Evolutionary conservation across 371 early-diverging fungal species (phyloP).

Genomic region (Lichtheimia ramosa): DNA sequence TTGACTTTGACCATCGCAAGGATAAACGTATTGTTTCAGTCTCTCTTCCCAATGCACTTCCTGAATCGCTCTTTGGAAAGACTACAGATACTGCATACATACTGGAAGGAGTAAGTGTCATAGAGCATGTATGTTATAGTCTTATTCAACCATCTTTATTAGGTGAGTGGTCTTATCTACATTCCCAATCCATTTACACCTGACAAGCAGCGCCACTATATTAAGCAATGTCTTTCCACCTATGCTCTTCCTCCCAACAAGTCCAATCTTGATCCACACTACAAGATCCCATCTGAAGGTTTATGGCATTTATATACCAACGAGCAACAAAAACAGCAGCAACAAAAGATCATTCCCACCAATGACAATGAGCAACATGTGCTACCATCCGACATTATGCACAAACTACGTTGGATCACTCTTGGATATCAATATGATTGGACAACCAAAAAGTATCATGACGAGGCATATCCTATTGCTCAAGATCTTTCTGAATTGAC

Average conservation of each 20-base stretch:
- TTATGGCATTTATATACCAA: slow-evolving; percentile 66
- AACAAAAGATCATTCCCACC: background rate
- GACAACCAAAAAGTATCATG: slow-evolving; percentile 76
- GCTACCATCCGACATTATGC: slow-evolving; percentile 51
- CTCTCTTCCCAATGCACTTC: background rate
- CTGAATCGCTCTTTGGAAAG: background rate
- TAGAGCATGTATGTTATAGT: background rate
- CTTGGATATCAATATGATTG: slow-evolving; percentile 94
- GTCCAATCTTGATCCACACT: slow-evolving; percentile 85
- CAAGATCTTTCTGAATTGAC: slow-evolving; percentile 43
- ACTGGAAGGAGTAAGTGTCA: slow-evolving; percentile 1
- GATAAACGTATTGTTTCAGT: slow-evolving; percentile 6
- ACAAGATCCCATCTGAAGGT: slow-evolving; percentile 62
- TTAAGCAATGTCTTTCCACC: slow-evolving; percentile 63
- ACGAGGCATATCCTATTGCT: slow-evolving; percentile 57
- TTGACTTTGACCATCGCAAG: slow-evolving; percentile 49
- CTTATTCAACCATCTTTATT: background rate
- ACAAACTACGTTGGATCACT: slow-evolving; percentile 84
- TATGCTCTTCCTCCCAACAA: slow-evolving; percentile 76
- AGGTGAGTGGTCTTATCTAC: slow-evolving; percentile 59
- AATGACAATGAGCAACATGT: slow-evolving; percentile 6
- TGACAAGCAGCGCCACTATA: slow-evolving; percentile 61
- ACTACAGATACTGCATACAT: background rate
- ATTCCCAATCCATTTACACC: slow-evolving; percentile 76
- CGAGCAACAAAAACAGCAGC: slow-evolving; percentile 18